Evolutionary conservation across 2,329 filamentous ascomycete species (phyloP), one percentile per base, ranked within the genome.

Genomic region (Fusarium ramigenum): DNA sequence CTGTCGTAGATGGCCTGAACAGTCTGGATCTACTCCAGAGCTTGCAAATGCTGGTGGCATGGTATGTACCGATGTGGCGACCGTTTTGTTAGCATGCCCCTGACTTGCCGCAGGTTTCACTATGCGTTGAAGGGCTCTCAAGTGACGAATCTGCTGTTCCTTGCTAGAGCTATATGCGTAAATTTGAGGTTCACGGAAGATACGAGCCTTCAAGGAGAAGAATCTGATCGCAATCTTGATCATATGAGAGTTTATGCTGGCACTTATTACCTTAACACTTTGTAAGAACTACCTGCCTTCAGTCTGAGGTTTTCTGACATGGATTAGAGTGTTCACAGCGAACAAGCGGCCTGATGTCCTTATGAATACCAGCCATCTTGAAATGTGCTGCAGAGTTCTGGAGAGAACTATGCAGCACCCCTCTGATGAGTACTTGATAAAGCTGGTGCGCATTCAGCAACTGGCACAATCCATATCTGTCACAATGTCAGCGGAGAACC

Each of bases 71-170:
- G 30, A 54, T 10, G n/a, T 34, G 37, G 34, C 30, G 57, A 30
- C 14, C 23, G 18, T 30, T 36, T 30, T n/a, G 39, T 9, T 44
- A n/a, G 25, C 23, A 11, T 39, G 25, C 47, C 40, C 37, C 77
- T 78, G 32, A 77, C 63, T 28, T 39, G 30, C n/a, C 46, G 15
- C 53, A 85, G 84, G 84, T 86, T 83, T 62, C 84, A 87, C 66
- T 85, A 85, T 74, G 85, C 82, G 42, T 78, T 87, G 53, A 86
- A 85, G 74, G 86, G 84, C 70, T 84, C 85, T 53, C 85, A 87
- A 75, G 78, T 87, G 42, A 86, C 83, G 2, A 87, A 87, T 59
- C 63, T 88, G 9, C 77, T 88, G 5, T 87, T 85, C 69, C 79
- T 88, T 56, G 82, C 84, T 9, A 79, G 86, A 42, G 85, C 85